A percentile compares a stretch with the other conserved stretches of the same genome.
Evolutionary conservation across 352 stramenopile genomes (phyloP).

Genomic region (Globisporangium paroecandrum): DNA sequence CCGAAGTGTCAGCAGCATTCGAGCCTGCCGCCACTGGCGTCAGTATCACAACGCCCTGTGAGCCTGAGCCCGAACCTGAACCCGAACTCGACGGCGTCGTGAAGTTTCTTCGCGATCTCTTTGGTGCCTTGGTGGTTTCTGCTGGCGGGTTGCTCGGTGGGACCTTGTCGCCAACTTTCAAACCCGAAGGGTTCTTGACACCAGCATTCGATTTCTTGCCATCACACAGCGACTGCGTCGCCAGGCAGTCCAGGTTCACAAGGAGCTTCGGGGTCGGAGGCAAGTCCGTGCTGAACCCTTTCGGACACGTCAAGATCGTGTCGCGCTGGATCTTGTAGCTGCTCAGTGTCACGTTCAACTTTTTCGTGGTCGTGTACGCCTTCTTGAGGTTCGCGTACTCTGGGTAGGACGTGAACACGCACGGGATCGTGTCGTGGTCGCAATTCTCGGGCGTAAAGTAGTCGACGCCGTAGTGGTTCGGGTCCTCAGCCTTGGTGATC

Average conservation of each 20-base stretch:
- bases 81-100: neutral
- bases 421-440: slow-evolving; percentile 50
- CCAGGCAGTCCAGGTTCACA: slow-evolving; percentile 38
- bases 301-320: neutral
- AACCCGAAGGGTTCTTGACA: slow-evolving; percentile 20
- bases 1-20: neutral
- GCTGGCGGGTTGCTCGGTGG: neutral
- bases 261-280: slow-evolving; percentile 21
- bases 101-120: neutral
- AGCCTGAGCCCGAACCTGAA: neutral
- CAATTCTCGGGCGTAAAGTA: slow-evolving; percentile 73
- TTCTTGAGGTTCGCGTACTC: slow-evolving; percentile 67
- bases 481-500: neutral
- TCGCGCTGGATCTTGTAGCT: neutral
- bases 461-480: slow-evolving; percentile 31
- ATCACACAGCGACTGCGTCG: slow-evolving; percentile 49
- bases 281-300: neutral
- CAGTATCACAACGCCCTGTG: neutral
- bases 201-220: slow-evolving; percentile 53
- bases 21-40: neutral
- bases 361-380: slow-evolving; percentile 63
- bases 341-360: slow-evolving; percentile 17
- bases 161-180: neutral
- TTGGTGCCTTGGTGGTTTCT: neutral
- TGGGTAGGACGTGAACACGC: slow-evolving; percentile 61